Base-by-base conservation (phyloP, 257 asterid genomes). In the Fraxinus pennsylvanica region DNA sequence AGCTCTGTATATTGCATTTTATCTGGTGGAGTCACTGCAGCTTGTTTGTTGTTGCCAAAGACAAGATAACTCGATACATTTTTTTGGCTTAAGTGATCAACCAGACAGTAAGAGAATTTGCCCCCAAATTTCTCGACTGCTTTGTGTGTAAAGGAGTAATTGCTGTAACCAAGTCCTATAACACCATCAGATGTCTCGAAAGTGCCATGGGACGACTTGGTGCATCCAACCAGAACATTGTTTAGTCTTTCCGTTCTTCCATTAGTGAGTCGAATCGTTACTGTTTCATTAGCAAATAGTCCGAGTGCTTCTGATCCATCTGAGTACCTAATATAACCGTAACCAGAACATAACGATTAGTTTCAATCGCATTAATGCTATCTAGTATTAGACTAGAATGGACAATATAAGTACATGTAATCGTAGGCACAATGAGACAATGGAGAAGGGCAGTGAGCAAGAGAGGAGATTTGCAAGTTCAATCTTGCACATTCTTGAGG, bases 81-180 rank as follows among this genome's bases (percentile, higher is more conserved):
- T 73, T 71, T 71, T 32, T 83, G 83, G 76, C 91, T 81, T 3
- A 90, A 78, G 77, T 90, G 94, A 33, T 90, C 94, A 2, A 88
- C 90, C 12, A 90, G 87, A 81, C 94, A 90, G 29, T 90, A 90
- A 3, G 94, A 88, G 80, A 90, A 90, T 30, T 86, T 88, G 25
- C 90, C 91, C 21, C 90, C 90, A n/a, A 82, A 90, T 14, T 0
- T 10, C 2, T 68, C 4, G 0, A 89, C 79, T 2, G 89, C 91
- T 68, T 45, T 77, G 1, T 83, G 29, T 1, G 87, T 92, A 2
- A 90, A 78, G 4, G 94, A 90, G 29, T 80, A 72, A 27, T 85
- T 86, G 86, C 84, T 85, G 82, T 83, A 87, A 12, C 94, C 94
- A 33, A 86, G 76, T 1, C 94, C 94, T 77, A 90, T 77, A 0